Conservation (phyloP, 1,139 yeast species). For the Hyphopichia khmerensis region DNA sequence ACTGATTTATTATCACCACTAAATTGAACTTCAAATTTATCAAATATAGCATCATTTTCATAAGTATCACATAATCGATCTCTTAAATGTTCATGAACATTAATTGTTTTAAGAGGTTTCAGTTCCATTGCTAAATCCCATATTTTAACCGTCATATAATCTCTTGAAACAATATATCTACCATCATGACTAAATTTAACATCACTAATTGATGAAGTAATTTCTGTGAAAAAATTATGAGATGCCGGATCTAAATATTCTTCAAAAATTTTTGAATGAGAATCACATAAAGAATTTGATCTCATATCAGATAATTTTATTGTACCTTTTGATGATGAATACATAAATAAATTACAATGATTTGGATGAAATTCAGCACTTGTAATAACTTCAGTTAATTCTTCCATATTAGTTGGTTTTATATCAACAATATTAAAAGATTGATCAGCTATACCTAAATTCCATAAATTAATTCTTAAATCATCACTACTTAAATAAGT, state of each 20-base stretch:
- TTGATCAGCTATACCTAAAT: constrained; percentile 90
- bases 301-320: constrained; percentile 97
- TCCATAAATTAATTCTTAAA: constrained; percentile 94
- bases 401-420: constrained; percentile 98
- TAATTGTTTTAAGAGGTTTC: constrained; percentile 90
- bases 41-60: constrained; percentile 97
- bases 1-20: constrained; percentile 90
- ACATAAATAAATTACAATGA: constrained; percentile 92
- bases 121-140: constrained; percentile 99
- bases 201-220: constrained; percentile 92
- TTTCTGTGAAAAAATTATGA: constrained; percentile 96
- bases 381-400: constrained; percentile 97
- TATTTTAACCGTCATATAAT: constrained; percentile 94
- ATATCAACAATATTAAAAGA: constrained; percentile 96
- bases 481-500: constrained; percentile 94
- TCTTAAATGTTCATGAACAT: constrained; percentile 92
- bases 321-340: constrained; percentile 95
- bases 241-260: constrained; percentile 91
- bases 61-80: constrained; percentile 95
- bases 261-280: constrained; percentile 85
- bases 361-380: constrained; percentile 95
- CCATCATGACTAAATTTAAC: constrained; percentile 93
- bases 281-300: constrained; percentile 89
- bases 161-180: constrained; percentile 90
- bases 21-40: constrained; percentile 95